Evolutionary conservation across 164 flowering plant genomes (phyloP), one percentile per base, ranked within the genome.

Genomic region (Santalum album): DNA sequence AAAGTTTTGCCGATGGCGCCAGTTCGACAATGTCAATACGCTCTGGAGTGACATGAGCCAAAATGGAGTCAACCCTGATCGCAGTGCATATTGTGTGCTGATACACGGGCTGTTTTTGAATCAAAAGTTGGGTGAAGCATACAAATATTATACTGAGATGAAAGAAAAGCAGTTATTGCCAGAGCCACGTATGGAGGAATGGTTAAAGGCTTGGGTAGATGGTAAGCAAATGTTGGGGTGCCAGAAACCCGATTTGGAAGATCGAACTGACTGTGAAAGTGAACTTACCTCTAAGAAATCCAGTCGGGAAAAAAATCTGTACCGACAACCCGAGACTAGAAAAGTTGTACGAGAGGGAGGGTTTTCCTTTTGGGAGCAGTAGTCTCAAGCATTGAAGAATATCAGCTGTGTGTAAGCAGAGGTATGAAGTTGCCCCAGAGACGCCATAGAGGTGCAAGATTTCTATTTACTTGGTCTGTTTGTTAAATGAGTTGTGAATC

Each of bases 81-180:
- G 82, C 24, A 80, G 86, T 68, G 77, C 92, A 18, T 86, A 90
- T 54, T 75, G 75, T 57, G 89, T 76, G 46, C 61, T 87, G 48
- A 75, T 85, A 24, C 82, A 86, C 67, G 98, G 91, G 21, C 84
- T 91, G 9, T 86, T 87, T 70, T 58, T 83, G 63, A 87, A 87
- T 59, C 88, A 87, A 34, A 75, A 69, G 69, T 54, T 84, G 68
- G 90, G 77, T 22, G 95, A 78, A 64, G 95, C 96, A 7, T 62
- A 65, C 61, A 74, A 69, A 35, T 79, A 72, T 63, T 84, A 80
- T 60, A 47, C 53, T 36, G 92, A 86, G 69, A 91, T 91, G 96
- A 81, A 79, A 65, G 75, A 57, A 44, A 86, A 83, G 61, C 59
- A 65, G 12, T 67, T 82, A 49, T 42, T 65, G 36, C 86, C 95